These are phyloP conservation scores for Chlorella sp. DNA, from an alignment of 139 green algal species.

Conservation along the genomic window DNA sequence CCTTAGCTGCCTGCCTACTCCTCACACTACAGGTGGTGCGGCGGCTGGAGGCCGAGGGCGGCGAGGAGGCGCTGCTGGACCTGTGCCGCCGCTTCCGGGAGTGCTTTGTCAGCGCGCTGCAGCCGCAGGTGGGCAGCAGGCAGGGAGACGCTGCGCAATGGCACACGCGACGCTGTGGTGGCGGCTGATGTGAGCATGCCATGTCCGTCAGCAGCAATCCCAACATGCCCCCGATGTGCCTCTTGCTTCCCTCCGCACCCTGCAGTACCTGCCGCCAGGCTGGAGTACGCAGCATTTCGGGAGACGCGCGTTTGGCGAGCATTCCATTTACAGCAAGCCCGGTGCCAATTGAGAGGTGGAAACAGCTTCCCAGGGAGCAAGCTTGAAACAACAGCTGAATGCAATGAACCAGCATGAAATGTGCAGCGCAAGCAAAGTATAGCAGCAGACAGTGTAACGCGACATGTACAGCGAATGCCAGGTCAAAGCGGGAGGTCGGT, in stretches of 20 bases:
- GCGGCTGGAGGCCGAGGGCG: slow-evolving; percentile 45
- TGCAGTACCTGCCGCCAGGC: slow-evolving; percentile 59
- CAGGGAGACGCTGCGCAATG: too few species aligned
- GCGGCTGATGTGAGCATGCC: too few species aligned
- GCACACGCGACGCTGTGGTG: too few species aligned
- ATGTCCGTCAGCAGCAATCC: too few species aligned
- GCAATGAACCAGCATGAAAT: not conserved
- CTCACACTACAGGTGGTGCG: slow-evolving; percentile 54
- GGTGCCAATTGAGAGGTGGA: not conserved
- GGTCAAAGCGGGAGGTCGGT: too few species aligned
- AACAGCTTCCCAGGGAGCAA: not conserved
- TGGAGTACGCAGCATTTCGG: slow-evolving; percentile 72
- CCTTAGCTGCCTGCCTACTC: too few species aligned
- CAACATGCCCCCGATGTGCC: too few species aligned
- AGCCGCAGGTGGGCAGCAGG: slow-evolving; percentile 44
- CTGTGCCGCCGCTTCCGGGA: slow-evolving; percentile 64
- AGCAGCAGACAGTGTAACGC: not conserved
- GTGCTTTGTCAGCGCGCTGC: slow-evolving; percentile 68
- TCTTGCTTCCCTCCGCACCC: not conserved
- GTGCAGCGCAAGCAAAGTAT: too few species aligned
- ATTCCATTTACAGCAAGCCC: not conserved
- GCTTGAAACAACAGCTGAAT: not conserved
- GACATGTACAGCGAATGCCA: too few species aligned
- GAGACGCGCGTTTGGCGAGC: slow-evolving; percentile 22
- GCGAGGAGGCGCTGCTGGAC: slow-evolving; percentile 63